Evolutionary conservation across 495 filamentous ascomycete species (phyloP).

Genomic region (Neurospora hispaniola): DNA sequence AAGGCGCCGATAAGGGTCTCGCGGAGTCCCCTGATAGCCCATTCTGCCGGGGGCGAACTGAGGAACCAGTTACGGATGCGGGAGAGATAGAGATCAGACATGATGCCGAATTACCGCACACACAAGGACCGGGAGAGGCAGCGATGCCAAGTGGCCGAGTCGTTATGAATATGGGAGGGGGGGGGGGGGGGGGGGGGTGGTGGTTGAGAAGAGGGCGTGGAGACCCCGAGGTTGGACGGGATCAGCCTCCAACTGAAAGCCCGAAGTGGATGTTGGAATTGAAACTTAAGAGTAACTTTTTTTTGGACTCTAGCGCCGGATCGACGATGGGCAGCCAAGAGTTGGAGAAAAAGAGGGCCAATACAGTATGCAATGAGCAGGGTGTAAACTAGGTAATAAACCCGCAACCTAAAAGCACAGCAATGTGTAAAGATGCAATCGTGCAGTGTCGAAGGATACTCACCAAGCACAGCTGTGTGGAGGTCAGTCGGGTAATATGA

Average conservation of each 20-base stretch:
- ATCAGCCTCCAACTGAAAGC: background rate
- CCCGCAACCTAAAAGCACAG: background rate
- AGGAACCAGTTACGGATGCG: conserved; percentile 77
- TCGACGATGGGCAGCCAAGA: background rate
- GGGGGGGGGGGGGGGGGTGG: background rate
- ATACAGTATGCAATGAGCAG: background rate
- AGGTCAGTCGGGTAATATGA: background rate
- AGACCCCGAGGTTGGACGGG: background rate
- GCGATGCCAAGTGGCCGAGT: background rate
- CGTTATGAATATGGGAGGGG: background rate
- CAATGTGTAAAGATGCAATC: background rate
- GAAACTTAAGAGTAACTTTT: background rate
- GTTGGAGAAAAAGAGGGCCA: background rate
- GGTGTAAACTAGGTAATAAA: too few species aligned
- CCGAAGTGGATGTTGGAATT: background rate
- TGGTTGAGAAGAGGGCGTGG: background rate
- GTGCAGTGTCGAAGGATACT: background rate
- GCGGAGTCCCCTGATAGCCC: conserved; percentile 57
- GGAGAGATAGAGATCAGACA: conserved; percentile 54
- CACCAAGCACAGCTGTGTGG: background rate
- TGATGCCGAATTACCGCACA: conserved; percentile 11
- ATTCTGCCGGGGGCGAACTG: conserved; percentile 81
- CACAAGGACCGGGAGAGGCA: background rate
- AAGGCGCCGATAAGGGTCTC: conserved; percentile 79
- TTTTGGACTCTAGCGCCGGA: background rate